Base-by-base conservation (phyloP, 2,329 filamentous ascomycete genomes). In the Talaromyces sp. region DNA sequence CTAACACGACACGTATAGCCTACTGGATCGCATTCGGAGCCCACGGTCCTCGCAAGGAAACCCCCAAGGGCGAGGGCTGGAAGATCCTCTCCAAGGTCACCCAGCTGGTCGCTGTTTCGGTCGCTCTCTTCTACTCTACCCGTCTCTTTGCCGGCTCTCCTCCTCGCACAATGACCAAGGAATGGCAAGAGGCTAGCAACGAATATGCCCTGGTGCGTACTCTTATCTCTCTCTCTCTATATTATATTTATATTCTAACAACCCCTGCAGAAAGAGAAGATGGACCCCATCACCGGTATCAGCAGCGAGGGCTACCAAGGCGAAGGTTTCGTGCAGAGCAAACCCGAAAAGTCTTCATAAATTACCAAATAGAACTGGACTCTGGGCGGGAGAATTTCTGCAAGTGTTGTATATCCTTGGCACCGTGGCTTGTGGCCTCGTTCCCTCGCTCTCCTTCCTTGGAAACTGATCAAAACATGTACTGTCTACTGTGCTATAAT, bases 1-100 rank as follows among this genome's bases (percentile, higher is more conserved):
- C 39, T 58, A n/a, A 47, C 42, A 17, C 17, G 15, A 22, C n/a
- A 42, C 17, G 32, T 49, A 78, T 77, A 99, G 95, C 95, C 67
- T 99, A 98, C 87, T 99, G 91, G 89, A 96, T 99, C 74, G 93
- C 95, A 68, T 99, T 99, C 76, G 95, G 95, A 68, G 88, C 93
- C 74, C 95, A 99, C 80, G 95, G 95, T 62, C 95, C 95, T 71
- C 93, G 95, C 71, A 88, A 93, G 69, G 81, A 84, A 65, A 78
- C 89, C 68, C 91, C 93, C 65, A 90, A 95, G 68, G 93, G 91
- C 72, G 93, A 97, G 84, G 84, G 84, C 78, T 85, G 86, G 79
- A 93, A 88, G 77, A 83, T 98, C 70, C 84, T 90, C 73, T 81
- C 87, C 75, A 90, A 92, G 79, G 88, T 91, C 62, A 74, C 82